Conservation (phyloP, 805 yeast species). For the Candida fluviatilis region DNA sequence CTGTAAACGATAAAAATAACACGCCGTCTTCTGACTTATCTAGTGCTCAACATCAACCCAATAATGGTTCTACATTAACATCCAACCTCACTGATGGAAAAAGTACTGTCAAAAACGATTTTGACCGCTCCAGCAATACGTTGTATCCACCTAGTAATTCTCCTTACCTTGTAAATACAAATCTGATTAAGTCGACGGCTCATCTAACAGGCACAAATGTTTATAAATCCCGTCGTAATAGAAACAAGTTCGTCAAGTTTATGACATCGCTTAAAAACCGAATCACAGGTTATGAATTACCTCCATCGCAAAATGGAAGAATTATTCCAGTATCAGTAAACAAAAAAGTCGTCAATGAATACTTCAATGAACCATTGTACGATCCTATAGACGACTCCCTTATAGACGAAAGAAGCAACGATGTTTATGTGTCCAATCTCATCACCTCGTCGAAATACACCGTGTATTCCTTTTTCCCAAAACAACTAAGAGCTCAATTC, state of each 20-base stretch:
- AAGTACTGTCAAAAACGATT: background rate
- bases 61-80: too few species aligned
- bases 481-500: conserved; percentile 86
- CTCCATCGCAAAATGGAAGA: conserved; percentile 67
- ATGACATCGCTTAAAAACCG: conserved; percentile 24
- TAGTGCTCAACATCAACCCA: too few species aligned
- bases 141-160: too few species aligned
- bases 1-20: too few species aligned
- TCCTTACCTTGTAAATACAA: background rate
- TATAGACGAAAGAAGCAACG: conserved; percentile 65
- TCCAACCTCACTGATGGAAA: too few species aligned
- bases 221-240: conserved; percentile 11
- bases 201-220: background rate
- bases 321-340: conserved; percentile 61
- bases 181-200: background rate
- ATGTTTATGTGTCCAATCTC: conserved; percentile 59
- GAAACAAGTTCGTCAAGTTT: conserved; percentile 13
- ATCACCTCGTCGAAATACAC: conserved; percentile 89
- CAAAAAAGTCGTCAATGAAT: conserved; percentile 27
- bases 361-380: conserved; percentile 26
- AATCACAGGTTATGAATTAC: conserved; percentile 44
- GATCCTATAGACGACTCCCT: conserved; percentile 25
- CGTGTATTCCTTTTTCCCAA: conserved; percentile 74
- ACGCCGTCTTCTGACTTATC: too few species aligned
- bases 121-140: background rate